These are phyloP conservation scores for Venturiaceae sp. DNA, from an alignment of 2,329 filamentous ascomycete species.

Conservation along the genomic window DNA sequence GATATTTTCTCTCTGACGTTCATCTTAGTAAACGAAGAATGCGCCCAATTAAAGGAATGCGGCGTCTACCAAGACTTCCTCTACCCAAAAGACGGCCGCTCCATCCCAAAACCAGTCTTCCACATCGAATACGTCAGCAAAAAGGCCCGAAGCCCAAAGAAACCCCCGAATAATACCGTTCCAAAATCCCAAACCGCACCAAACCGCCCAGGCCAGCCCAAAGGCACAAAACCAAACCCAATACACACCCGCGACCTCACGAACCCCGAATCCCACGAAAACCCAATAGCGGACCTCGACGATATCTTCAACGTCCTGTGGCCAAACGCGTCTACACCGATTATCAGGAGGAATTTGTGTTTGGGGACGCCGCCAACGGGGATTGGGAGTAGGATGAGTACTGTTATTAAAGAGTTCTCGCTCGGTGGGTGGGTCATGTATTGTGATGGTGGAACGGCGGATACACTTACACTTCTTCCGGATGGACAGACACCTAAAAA, in stretches of 20 bases:
- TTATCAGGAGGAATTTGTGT: not conserved
- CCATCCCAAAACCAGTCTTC: conserved; percentile 57
- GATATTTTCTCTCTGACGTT: no score
- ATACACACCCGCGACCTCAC: not conserved
- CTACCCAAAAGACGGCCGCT: conserved; percentile 1
- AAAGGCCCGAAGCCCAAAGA: not conserved
- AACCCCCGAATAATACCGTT: not conserved
- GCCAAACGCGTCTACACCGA: not conserved
- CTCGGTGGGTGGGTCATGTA: conserved; percentile 54
- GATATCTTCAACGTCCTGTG: not conserved
- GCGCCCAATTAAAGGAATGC: conserved; percentile 38
- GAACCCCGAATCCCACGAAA: not conserved
- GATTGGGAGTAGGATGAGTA: conserved; percentile 41
- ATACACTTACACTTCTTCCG: not conserved
- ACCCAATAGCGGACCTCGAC: not conserved
- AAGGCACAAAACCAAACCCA: not conserved
- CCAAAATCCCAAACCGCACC: no score
- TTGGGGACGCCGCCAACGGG: not conserved
- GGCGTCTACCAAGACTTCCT: conserved; percentile 48
- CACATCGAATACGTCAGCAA: conserved; percentile 53
- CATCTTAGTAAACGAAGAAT: conserved; percentile 27
- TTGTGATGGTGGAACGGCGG: conserved; percentile 26
- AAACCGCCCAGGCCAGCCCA: conserved; percentile 15
- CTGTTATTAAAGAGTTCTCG: conserved; percentile 55
- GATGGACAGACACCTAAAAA: not conserved